These are phyloP conservation scores for Mycosphaerella sp. DNA, from an alignment of 2,329 filamentous ascomycete species.

Conservation along the genomic window DNA sequence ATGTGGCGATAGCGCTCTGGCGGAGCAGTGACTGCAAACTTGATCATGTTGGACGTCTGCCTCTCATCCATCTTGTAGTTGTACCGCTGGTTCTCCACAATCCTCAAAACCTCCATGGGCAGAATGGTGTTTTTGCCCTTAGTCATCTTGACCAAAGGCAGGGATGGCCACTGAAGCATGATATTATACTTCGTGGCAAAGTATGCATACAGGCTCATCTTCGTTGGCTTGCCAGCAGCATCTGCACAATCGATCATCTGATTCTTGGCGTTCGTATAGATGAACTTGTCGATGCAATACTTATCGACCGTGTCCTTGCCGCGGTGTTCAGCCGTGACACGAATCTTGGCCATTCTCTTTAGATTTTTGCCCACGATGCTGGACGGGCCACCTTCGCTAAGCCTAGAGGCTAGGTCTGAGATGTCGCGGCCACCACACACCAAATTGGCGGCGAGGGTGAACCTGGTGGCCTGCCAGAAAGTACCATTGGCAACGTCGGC, in stretches of 20 bases:
- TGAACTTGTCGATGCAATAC: conserved; percentile 49
- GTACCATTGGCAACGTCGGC: conserved; percentile 87
- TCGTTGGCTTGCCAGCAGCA: conserved; percentile 33
- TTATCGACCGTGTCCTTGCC: conserved; percentile 30
- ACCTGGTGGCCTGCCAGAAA: conserved; percentile 60
- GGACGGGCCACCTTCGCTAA: conserved; percentile 18
- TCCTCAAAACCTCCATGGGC: conserved; percentile 51
- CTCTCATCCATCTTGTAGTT: conserved; percentile 52
- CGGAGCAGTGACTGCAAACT: conserved; percentile 78
- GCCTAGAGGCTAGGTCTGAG: conserved; percentile 26
- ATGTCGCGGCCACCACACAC: conserved; percentile 24
- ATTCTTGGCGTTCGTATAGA: conserved; percentile 38
- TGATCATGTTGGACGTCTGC: conserved; percentile 83
- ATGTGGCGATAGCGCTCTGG: conserved; percentile 62
- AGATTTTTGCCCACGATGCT: conserved; percentile 30
- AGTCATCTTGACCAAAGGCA: conserved; percentile 55
- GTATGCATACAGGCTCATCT: conserved; percentile 54
- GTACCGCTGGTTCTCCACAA: conserved; percentile 52
- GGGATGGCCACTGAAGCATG: conserved; percentile 38
- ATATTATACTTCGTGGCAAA: conserved; percentile 49
- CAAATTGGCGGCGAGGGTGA: conserved; percentile 34
- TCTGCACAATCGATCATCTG: conserved; percentile 39
- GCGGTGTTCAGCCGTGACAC: conserved; percentile 39
- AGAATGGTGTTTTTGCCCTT: conserved; percentile 45
- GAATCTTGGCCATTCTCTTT: conserved; percentile 39